Evolutionary conservation across 2,329 filamentous ascomycete genomes (phyloP).

Genomic region (Hypomyces rosellus): DNA sequence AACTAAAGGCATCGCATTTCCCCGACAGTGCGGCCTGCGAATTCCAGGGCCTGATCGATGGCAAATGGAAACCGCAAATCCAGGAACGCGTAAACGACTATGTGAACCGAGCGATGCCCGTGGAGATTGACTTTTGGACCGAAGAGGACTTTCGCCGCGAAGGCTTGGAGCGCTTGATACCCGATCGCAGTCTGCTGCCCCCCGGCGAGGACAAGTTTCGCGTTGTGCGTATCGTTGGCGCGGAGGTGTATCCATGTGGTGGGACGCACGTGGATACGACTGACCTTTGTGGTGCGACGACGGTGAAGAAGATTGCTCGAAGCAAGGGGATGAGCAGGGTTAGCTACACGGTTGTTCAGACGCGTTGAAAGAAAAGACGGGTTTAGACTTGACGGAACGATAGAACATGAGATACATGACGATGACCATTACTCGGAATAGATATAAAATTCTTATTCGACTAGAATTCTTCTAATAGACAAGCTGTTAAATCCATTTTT

Average conservation of each 20-base stretch:
- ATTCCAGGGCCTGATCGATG: constrained; percentile 61
- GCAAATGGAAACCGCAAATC: constrained; percentile 54
- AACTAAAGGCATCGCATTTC: constrained; percentile 66
- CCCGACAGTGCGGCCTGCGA: constrained; percentile 62
- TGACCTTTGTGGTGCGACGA: constrained; percentile 51
- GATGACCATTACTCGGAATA: no score
- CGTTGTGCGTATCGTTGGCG: constrained; percentile 62
- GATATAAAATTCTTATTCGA: no score
- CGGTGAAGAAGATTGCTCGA: constrained; percentile 61
- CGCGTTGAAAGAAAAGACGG: not conserved
- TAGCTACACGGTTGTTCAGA: constrained; percentile 30
- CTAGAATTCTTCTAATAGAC: no score
- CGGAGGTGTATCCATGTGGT: constrained; percentile 67
- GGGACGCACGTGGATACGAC: constrained; percentile 65
- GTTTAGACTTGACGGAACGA: not conserved
- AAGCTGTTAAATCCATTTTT: no score
- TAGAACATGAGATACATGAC: not conserved
- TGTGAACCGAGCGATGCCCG: constrained; percentile 47
- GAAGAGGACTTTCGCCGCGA: constrained; percentile 52
- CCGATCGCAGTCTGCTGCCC: constrained; percentile 38
- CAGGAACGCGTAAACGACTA: constrained; percentile 56
- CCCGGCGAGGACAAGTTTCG: constrained; percentile 51
- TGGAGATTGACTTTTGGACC: constrained; percentile 60
- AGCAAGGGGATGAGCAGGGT: constrained; percentile 58
- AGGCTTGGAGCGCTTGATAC: constrained; percentile 49